Evolutionary conservation across 371 early-diverging fungal genomes (phyloP), one percentile per base, ranked within the genome.

Genomic region (Furculomyces boomerangus): DNA sequence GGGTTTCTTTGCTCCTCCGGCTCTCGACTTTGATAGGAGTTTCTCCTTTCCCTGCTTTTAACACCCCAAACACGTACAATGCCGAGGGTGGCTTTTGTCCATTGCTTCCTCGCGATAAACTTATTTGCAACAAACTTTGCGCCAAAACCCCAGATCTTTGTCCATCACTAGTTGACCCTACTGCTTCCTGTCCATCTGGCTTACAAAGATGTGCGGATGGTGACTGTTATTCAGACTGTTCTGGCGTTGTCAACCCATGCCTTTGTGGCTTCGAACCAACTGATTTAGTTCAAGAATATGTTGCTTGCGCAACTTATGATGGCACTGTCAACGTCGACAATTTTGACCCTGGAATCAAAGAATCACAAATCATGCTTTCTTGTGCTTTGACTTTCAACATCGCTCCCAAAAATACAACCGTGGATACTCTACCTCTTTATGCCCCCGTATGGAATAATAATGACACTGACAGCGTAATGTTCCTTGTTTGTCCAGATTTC

Each of bases 401-500:
- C 0, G 57, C 35, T 2, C 44, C 55, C 0, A 27, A 47, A 3
- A 58, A 57, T 26, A 35, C 60, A 16, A 60, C 60, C 0, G 31
- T 29, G 1, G 64, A 63, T n/a, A 54, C 30, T 7, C 2, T 55
- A 1, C 13, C 65, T 25, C 60, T 13, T 57, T 60, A 32, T 18
- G 40, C 54, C 16, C 43, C 37, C 1, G 49, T 31, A 3, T 68
- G 68, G 68, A 37, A 40, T 1, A 31, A 24, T 1, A 30, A 60
- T 5, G 56, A 57, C 5, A 53, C 58, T 1, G 59, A 53, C 1
- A 49, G 45, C 20, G 16, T 30, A 22, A 55, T 74, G 32, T 81
- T 80, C 78, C 62, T 71, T 13, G 56, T 57, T 27, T 79, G 78
- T 55, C 80, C 80, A 24, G 51, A 59, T 16, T 56, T 70, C 1